Conservation (phyloP, 225 moss, liverwort and hornwort genomes). For the Pseudisothecium myosuroides region DNA sequence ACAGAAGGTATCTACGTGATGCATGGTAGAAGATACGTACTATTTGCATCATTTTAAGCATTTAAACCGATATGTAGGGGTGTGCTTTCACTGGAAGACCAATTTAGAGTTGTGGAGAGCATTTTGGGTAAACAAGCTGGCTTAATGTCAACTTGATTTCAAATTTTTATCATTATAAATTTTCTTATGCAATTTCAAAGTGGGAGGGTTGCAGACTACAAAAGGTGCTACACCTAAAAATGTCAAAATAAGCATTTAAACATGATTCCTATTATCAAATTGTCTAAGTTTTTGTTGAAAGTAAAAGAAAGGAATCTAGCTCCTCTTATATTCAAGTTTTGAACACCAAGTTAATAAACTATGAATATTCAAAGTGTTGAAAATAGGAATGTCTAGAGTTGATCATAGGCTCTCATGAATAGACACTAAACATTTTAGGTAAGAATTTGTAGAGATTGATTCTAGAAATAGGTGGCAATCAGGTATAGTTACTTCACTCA, state of each 20-base stretch:
- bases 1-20: background rate
- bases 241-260: background rate
- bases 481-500: no score
- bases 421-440: no score
- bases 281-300: background rate
- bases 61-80: fast-evolving
- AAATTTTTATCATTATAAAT: background rate
- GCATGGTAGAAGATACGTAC: background rate
- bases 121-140: fast-evolving
- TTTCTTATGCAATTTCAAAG: background rate
- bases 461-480: no score
- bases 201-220: background rate
- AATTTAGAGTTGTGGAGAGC: background rate
- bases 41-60: background rate
- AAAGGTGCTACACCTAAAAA: background rate
- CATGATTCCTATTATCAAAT: background rate
- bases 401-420: background rate
- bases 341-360: background rate
- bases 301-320: background rate
- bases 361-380: background rate
- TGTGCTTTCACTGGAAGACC: background rate
- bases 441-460: no score
- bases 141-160: background rate
- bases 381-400: background rate
- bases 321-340: background rate